Base-by-base conservation (phyloP, 1,284 basidiomycete genomes). In the Cutaneotrichosporon cutaneum region DNA sequence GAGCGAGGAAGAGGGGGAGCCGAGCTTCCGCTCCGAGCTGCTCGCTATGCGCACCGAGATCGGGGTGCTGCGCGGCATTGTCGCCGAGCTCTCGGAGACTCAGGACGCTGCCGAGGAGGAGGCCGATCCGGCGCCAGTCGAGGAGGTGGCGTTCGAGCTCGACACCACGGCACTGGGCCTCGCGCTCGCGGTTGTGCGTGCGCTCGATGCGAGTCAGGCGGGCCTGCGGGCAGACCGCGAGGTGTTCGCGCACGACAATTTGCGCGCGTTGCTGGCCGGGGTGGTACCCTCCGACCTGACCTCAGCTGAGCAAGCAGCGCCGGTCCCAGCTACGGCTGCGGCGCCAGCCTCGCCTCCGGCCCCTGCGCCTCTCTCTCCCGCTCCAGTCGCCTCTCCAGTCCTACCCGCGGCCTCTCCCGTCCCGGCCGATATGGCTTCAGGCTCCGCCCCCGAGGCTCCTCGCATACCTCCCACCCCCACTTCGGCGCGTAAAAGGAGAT, bases 41-140 rank as follows among this genome's bases (percentile, higher is more conserved):
- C 58, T 58, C 3, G 67, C 60, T 7, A 50, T 76, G 58, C 56
- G 67, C n/a, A 67, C 71, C 16, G 74, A 76, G 66, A 72, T 75
- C 32, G 63, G 65, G 53, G 54, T 72, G 45, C 54, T 76, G 60
- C 66, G 74, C 32, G 67, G 66, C 10, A 68, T 76, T 0, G 71
- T 76, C 0, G 70, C 72, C 22, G 70, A 66, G 27, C 55, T 76
- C 57, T 67, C 70, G 4, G 14, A 51, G 26, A 22, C 24, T 27
- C 22, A 30, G 47, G 24, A 50, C n/a, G 45, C 13, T 10, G 14
- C 24, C 18, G 14, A 27, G 27, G 48, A 27, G 24, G 48, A 32
- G 14, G 6, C 26, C 5, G 48, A 18, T 9, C 18, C 26, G 4
- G 47, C 10, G 26, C 48, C 48, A 14, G 48, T 18, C 13, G 18